Conservation (phyloP, 345 rosid genomes). For the Salix brachista region DNA sequence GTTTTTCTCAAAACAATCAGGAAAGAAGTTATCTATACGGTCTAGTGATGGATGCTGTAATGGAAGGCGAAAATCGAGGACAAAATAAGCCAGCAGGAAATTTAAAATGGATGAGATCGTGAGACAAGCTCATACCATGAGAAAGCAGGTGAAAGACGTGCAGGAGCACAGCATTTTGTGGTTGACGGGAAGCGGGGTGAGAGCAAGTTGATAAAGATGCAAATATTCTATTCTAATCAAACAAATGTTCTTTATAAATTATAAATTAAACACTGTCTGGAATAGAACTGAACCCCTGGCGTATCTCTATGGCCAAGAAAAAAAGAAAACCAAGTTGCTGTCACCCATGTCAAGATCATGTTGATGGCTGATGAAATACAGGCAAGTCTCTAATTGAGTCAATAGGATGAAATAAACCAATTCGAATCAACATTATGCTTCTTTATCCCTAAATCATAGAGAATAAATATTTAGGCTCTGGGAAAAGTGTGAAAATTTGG, state of each 20-base stretch:
- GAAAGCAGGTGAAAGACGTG: no score
- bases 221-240: not conserved
- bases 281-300: not conserved
- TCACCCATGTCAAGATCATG: not conserved
- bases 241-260: no score
- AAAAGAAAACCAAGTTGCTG: not conserved
- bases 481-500: not conserved
- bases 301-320: not conserved
- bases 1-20: not conserved
- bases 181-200: no score
- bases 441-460: not conserved
- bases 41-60: not conserved
- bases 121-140: not conserved
- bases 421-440: not conserved
- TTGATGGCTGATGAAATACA: not conserved
- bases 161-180: no score
- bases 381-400: not conserved
- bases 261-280: not conserved
- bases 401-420: not conserved
- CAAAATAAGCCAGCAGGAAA: not conserved
- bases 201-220: not conserved
- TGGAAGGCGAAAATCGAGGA: not conserved
- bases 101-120: not conserved
- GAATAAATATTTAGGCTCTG: not conserved
- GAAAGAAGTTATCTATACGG: not conserved